Conservation (phyloP, 768 basidiomycete genomes). For the Hygrophorus russula region DNA sequence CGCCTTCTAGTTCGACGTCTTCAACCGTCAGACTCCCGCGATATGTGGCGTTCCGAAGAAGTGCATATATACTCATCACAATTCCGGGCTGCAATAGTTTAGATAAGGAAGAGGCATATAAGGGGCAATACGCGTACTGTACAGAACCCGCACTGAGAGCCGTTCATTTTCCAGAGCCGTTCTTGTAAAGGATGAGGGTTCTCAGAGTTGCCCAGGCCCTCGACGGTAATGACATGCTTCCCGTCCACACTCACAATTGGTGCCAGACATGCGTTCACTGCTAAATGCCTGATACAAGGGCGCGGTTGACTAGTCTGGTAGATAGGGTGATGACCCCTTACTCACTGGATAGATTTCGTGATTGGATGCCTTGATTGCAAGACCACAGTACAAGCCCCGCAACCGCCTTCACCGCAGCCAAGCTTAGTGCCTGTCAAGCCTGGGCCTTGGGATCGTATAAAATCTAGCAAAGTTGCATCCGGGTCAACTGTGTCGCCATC, state of each 20-base stretch:
- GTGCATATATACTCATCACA: constrained; percentile 11
- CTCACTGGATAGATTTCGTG: constrained; percentile 8
- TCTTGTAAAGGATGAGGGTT: constrained; percentile 12
- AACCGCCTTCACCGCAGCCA: constrained; percentile 12
- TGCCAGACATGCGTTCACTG: constrained; percentile 11
- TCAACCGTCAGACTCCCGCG: constrained; percentile 11
- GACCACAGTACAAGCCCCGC: constrained; percentile 12
- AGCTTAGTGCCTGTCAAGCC: constrained; percentile 12
- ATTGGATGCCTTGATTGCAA: constrained; percentile 8
- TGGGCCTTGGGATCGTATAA: constrained; percentile 12
- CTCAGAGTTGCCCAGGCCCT: constrained; percentile 10
- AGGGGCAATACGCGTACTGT: constrained; percentile 4
- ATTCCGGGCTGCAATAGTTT: constrained; percentile 5
- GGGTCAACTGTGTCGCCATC: constrained; percentile 12
- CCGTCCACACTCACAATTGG: constrained; percentile 11
- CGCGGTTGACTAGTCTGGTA: too few relatives aligned
- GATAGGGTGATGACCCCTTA: too few relatives aligned
- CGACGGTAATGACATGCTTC: constrained; percentile 13
- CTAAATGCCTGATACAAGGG: constrained; percentile 6
- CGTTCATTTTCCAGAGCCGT: constrained; percentile 10
- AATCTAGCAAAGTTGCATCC: constrained; percentile 10
- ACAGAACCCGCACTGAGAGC: constrained; percentile 12
- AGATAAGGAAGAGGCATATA: neutral
- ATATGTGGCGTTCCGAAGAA: constrained; percentile 12
- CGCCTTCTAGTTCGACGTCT: constrained; percentile 11